Evolutionary conservation across 352 stramenopile species (phyloP), one percentile per base, ranked within the genome.

Genomic region (Aphanomyces stellatus): DNA sequence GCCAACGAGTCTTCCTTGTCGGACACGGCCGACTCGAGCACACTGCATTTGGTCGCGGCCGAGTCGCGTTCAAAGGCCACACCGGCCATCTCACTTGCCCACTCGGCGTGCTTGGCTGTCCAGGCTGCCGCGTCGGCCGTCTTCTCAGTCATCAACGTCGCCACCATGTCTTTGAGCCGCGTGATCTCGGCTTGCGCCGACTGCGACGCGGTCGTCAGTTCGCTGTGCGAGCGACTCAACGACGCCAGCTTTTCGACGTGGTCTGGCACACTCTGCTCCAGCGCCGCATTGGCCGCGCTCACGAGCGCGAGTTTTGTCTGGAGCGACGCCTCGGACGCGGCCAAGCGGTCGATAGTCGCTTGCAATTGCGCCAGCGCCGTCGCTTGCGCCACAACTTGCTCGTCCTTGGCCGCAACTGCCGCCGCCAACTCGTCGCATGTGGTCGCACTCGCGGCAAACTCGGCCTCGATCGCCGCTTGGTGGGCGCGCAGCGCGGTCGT

Each of bases 61-160:
- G 49, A 57, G 25, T 57, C 49, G 19, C 49, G 49, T 15, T 57
- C 49, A 57, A 57, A 57, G 6, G 49, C 33, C 49, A 57, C 30
- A 7, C 17, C 49, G 13, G 25, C 49, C 25, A 57, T 17, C 19
- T 57, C 2, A 1, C 22, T 8, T 30, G 13, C 22, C 46, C 46
- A 53, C 13, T 1, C n/a, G 13, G 49, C 7, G 13, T 57, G 13
- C 19, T 17, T n/a, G 17, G 30, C 17, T 13, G 30, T 13, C 13
- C 13, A 22, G 10, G 30, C 49, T n/a, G 19, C 49, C 22, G 10
- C 49, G 22, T 37, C 7, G 30, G 25, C 49, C 15, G 25, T 30
- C 11, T 57, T 57, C 33, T 57, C 49, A 17, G 30, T 33, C 7
- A 24, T 35, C 49, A 57, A n/a, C 25, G 49, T 37, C 8, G 30